phyloP scores from a whole-genome alignment of 495 filamentous ascomycete genomes.

The Aspergillus avenaceus region DNA sequence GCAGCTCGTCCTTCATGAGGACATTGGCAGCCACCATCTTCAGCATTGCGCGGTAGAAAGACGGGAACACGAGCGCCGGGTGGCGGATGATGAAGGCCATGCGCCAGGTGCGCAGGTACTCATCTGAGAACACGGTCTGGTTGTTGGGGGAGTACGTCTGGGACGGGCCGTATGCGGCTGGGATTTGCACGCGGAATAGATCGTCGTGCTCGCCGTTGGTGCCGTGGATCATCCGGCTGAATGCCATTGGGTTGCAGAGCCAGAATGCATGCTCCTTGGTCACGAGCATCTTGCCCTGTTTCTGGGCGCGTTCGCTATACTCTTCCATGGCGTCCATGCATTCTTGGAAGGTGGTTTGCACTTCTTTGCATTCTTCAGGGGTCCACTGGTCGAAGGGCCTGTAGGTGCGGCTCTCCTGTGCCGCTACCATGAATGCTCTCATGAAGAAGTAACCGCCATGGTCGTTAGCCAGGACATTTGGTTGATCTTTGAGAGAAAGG shows the following conservation, averaged over 20 bases:
- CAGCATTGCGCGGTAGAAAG: slow-evolving; percentile 27
- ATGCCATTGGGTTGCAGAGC: slow-evolving; percentile 13
- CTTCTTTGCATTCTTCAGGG: slow-evolving; percentile 10
- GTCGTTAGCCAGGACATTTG: slow-evolving; percentile 11
- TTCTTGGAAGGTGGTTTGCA: slow-evolving; percentile 13
- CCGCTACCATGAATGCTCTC: slow-evolving; percentile 6
- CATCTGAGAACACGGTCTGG: slow-evolving; percentile 34
- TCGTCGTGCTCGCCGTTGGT: background rate
- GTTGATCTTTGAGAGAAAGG: slow-evolving; percentile 25
- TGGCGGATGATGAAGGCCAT: slow-evolving; percentile 42
- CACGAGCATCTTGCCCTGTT: slow-evolving; percentile 26
- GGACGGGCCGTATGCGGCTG: slow-evolving; percentile 9
- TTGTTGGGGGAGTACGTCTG: slow-evolving; percentile 26
- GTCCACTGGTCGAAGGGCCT: slow-evolving; percentile 27
- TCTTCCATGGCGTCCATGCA: slow-evolving; percentile 26
- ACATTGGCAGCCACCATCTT: slow-evolving; percentile 15
- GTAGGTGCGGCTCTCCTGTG: slow-evolving; percentile 3
- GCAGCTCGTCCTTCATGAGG: slow-evolving; percentile 8
- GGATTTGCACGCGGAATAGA: slow-evolving; percentile 5
- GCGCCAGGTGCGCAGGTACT: slow-evolving; percentile 29
- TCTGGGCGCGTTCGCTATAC: slow-evolving; percentile 17
- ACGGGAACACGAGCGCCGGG: slow-evolving; percentile 37
- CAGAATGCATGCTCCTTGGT: slow-evolving; percentile 38
- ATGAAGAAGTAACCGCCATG: slow-evolving; percentile 30
- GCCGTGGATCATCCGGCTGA: slow-evolving; percentile 1